A percentile compares a stretch with the other conserved stretches of the same genome.
These are phyloP conservation scores for Ophiosphaerella herpotricha DNA, from an alignment of 2,329 filamentous ascomycete genomes.

Conservation along the genomic window DNA sequence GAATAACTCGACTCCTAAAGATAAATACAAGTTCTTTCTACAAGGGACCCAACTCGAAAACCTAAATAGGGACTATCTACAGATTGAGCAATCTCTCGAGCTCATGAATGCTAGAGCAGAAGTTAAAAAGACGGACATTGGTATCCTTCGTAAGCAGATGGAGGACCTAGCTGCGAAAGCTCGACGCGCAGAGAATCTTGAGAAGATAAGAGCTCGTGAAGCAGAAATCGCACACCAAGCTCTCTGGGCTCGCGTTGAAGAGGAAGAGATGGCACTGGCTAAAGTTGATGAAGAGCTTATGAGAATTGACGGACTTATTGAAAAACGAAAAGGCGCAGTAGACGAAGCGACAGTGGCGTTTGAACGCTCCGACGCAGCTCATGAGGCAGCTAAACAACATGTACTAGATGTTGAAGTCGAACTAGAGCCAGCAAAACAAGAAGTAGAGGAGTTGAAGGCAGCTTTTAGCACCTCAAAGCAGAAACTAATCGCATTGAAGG, in stretches of 20 bases:
- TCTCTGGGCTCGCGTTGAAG: slow-evolving; percentile 85
- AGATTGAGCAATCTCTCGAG: slow-evolving; percentile 80
- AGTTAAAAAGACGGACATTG: slow-evolving; percentile 66
- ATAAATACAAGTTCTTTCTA: slow-evolving; percentile 97
- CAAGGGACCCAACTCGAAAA: slow-evolving; percentile 93
- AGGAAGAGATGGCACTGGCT: slow-evolving; percentile 64
- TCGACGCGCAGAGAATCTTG: slow-evolving; percentile 68
- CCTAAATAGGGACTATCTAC: slow-evolving; percentile 85
- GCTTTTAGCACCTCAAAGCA: slow-evolving; percentile 59
- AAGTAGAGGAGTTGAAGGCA: slow-evolving; percentile 56
- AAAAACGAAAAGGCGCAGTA: slow-evolving; percentile 52
- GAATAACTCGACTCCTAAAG: slow-evolving; percentile 76
- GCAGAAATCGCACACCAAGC: slow-evolving; percentile 67
- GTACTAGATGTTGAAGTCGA: slow-evolving; percentile 42
- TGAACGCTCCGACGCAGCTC: slow-evolving; percentile 49
- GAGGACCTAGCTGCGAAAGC: slow-evolving; percentile 68
- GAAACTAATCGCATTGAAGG: slow-evolving; percentile 56
- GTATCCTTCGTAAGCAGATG: slow-evolving; percentile 60
- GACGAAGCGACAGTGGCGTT: slow-evolving; percentile 50
- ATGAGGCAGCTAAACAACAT: slow-evolving; percentile 43
- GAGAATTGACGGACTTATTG: slow-evolving; percentile 53
- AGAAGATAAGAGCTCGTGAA: slow-evolving; percentile 65
- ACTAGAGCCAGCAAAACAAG: slow-evolving; percentile 52
- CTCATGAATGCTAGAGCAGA: slow-evolving; percentile 68
- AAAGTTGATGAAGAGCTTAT: slow-evolving; percentile 34